phyloP scores from a whole-genome alignment of 1,284 basidiomycete genomes.

The Takashimella koratensis region DNA sequence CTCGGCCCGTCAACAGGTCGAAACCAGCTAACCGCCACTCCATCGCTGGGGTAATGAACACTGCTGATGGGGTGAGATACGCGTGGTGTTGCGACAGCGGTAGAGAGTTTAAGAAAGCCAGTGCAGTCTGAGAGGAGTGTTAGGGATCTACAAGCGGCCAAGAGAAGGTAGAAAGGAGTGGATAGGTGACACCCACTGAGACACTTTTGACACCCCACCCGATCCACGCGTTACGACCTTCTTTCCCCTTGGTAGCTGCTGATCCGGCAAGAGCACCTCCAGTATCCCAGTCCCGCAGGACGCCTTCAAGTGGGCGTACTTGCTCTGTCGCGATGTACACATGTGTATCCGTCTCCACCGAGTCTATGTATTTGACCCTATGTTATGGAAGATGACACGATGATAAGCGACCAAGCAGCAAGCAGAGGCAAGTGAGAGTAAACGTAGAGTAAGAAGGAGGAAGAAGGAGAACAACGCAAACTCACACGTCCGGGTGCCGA shows the following conservation, averaged over 20 bases:
- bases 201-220: constrained; percentile 90
- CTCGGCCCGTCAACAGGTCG: constrained; percentile 66
- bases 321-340: constrained; percentile 95
- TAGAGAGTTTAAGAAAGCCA: constrained; percentile 86
- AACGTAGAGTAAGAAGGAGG: background rate
- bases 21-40: constrained; percentile 97
- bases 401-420: too few relatives aligned
- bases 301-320: constrained; percentile 69
- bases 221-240: constrained; percentile 77
- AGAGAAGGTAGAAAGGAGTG: background rate
- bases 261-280: constrained; percentile 29
- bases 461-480: too few relatives aligned
- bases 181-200: constrained; percentile 59
- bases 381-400: background rate
- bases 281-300: constrained; percentile 59
- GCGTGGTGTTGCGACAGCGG: constrained; percentile 85
- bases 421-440: constrained; percentile 5
- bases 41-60: constrained; percentile 77
- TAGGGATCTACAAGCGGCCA: background rate
- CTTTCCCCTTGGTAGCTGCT: constrained; percentile 52
- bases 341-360: constrained; percentile 77
- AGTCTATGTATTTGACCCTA: constrained; percentile 85
- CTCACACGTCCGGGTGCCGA: constrained; percentile 82
- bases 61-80: constrained; percentile 63
- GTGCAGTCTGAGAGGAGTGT: constrained; percentile 61